These are phyloP conservation scores for Penicillium sclerotiorum DNA, from an alignment of 2,329 filamentous ascomycete genomes.

Conservation along the genomic window DNA sequence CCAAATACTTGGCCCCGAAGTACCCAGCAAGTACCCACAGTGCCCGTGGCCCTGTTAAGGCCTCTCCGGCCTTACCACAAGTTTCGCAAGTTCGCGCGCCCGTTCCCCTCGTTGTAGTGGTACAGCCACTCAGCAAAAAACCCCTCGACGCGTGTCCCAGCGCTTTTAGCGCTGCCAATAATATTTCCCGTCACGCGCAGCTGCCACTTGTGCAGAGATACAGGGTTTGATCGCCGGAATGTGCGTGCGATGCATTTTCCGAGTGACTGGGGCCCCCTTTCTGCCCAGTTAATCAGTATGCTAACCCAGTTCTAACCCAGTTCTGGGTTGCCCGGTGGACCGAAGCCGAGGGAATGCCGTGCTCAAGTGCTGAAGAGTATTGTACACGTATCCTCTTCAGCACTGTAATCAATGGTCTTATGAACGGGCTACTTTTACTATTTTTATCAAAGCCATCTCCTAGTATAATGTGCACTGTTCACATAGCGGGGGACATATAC, in stretches of 20 bases:
- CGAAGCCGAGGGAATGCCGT: background rate
- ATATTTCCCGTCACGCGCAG: background rate
- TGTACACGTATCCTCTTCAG: background rate
- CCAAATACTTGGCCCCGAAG: background rate
- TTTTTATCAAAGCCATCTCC: background rate
- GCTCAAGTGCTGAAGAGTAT: background rate
- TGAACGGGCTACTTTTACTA: background rate
- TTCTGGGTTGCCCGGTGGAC: slow-evolving; percentile 1
- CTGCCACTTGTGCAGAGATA: too few species aligned
- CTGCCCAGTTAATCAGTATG: too few species aligned
- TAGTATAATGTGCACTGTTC: too few species aligned
- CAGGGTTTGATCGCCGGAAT: background rate
- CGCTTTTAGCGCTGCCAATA: slow-evolving; percentile 7
- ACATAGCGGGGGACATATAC: too few species aligned
- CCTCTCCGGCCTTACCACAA: too few species aligned
- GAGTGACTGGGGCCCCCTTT: background rate
- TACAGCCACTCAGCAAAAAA: background rate
- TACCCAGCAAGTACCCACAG: background rate
- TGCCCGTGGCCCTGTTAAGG: background rate
- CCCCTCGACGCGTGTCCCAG: slow-evolving; percentile 3
- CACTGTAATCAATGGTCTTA: background rate
- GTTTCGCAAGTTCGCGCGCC: too few species aligned
- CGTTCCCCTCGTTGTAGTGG: background rate
- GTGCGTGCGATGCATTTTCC: background rate
- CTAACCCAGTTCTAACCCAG: too few species aligned